phyloP scores from a whole-genome alignment of 805 yeast genomes.

The Teunomyces tritomae region DNA sequence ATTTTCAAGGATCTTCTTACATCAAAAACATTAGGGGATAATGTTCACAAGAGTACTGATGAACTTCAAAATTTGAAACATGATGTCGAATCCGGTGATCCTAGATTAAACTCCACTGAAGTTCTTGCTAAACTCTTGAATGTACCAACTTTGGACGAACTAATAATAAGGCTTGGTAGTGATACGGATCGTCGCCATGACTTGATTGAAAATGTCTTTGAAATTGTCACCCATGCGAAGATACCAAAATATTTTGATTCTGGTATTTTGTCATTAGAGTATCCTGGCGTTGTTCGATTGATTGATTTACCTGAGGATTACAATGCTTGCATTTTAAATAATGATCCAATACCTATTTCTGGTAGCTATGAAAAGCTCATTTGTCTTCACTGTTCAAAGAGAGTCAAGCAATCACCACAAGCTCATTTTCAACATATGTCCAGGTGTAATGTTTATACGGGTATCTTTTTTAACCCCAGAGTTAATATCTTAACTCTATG shows the following conservation, averaged over 20 bases:
- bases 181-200: background rate
- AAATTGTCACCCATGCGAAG: constrained; percentile 21
- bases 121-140: constrained; percentile 23
- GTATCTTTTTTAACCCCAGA: constrained; percentile 17
- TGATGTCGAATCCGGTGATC: constrained; percentile 13
- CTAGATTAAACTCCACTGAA: constrained; percentile 17
- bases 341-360: constrained; percentile 10
- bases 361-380: constrained; percentile 22
- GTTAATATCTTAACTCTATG: constrained; percentile 24
- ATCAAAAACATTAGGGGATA: constrained; percentile 25
- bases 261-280: constrained; percentile 36
- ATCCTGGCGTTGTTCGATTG: constrained; percentile 54
- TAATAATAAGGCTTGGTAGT: constrained; percentile 11
- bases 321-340: constrained; percentile 24
- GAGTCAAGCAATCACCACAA: constrained; percentile 13
- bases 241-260: constrained; percentile 22
- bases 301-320: constrained; percentile 50
- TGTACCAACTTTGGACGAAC: constrained; percentile 21
- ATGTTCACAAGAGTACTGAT: constrained; percentile 11
- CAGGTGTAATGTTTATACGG: constrained; percentile 17
- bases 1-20: constrained; percentile 35
- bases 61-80: constrained; percentile 17
- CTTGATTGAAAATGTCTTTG: constrained; percentile 22
- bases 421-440: constrained; percentile 25
- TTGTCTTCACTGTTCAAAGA: constrained; percentile 37